A percentile compares a stretch with the other conserved stretches of the same genome.
Conservation (phyloP, 148 eudicot species). For the Diospyros lotus region DNA sequence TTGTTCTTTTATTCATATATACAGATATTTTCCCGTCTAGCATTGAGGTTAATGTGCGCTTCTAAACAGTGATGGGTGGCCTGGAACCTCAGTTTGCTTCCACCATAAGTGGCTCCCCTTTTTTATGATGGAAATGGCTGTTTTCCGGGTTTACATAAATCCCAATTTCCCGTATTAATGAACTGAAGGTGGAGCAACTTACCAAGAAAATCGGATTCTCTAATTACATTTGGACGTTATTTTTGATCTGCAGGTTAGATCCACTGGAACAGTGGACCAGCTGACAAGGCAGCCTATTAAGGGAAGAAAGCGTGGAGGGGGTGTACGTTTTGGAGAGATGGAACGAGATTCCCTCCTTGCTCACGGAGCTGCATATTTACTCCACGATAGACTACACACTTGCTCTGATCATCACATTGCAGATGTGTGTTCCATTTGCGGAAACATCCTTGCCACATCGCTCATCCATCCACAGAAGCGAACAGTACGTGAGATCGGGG, state of each 20-base stretch:
- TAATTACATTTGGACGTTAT: background rate
- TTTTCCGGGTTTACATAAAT: background rate
- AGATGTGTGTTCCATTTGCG: constrained; percentile 86
- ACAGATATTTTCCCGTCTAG: background rate
- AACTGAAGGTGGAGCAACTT: background rate
- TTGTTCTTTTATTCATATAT: background rate
- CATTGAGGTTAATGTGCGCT: background rate
- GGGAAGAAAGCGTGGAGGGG: constrained; percentile 95
- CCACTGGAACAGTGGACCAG: constrained; percentile 79
- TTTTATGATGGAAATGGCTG: too few relatives aligned
- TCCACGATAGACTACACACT: constrained; percentile 82
- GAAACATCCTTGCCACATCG: constrained; percentile 68
- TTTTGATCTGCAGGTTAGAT: constrained; percentile 61
- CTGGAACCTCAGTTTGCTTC: too few relatives aligned
- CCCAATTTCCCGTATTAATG: background rate
- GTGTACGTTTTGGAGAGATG: constrained; percentile 97
- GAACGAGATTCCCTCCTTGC: constrained; percentile 93
- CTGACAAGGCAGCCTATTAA: constrained; percentile 87
- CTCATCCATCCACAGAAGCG: constrained; percentile 44
- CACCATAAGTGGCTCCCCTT: too few relatives aligned
- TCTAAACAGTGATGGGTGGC: background rate
- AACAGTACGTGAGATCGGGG: constrained; percentile 43
- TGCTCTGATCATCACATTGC: constrained; percentile 93
- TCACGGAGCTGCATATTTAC: constrained; percentile 84
- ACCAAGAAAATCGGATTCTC: background rate